Evolutionary conservation across 345 rosid species (phyloP).

Genomic region (Eutrema heterophyllum): DNA sequence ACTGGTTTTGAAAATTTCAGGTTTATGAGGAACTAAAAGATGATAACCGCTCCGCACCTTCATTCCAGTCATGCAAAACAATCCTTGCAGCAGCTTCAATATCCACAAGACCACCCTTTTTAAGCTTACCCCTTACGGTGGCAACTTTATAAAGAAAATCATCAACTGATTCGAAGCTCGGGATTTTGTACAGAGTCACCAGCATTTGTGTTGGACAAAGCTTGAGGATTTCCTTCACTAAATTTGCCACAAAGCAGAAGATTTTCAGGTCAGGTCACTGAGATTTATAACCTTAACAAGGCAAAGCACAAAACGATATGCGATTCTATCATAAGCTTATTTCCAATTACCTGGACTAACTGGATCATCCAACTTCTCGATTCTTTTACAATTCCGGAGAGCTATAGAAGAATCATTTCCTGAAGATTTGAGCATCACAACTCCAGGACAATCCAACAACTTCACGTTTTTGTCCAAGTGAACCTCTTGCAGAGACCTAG

Average conservation of each 20-base stretch:
- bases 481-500: slow-evolving; percentile 94
- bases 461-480: slow-evolving; percentile 89
- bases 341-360: slow-evolving; percentile 69
- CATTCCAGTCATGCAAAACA: slow-evolving; percentile 89
- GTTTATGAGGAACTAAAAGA: neutral
- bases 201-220: slow-evolving; percentile 58
- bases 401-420: slow-evolving; percentile 68
- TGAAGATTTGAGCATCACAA: slow-evolving; percentile 81
- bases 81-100: slow-evolving; percentile 85
- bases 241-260: slow-evolving; percentile 11
- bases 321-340: neutral
- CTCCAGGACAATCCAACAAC: slow-evolving; percentile 94
- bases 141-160: slow-evolving; percentile 91
- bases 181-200: slow-evolving; percentile 77
- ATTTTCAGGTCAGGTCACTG: slow-evolving; percentile 12
- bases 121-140: slow-evolving; percentile 84
- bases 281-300: neutral
- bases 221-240: slow-evolving; percentile 92
- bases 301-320: neutral
- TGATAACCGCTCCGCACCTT: slow-evolving; percentile 56
- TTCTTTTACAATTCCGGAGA: slow-evolving; percentile 93
- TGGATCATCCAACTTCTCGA: slow-evolving; percentile 95
- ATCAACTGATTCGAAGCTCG: slow-evolving; percentile 67
- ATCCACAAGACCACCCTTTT: slow-evolving; percentile 92
- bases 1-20: neutral